These are phyloP conservation scores for Cercophora sp. DNA, from an alignment of 495 filamentous ascomycete species.

Conservation along the genomic window DNA sequence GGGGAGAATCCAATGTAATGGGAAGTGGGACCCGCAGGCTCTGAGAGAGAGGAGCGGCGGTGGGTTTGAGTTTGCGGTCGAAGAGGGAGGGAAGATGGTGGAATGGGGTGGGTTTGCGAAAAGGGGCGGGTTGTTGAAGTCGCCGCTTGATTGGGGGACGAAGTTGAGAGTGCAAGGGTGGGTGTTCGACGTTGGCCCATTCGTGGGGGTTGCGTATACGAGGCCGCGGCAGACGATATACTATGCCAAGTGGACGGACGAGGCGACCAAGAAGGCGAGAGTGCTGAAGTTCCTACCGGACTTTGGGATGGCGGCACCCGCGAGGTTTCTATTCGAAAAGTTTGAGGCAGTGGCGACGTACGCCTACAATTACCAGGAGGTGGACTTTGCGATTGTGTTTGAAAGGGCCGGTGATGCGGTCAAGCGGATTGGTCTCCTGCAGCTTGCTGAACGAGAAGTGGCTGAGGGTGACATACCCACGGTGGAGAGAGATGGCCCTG, in stretches of 20 bases:
- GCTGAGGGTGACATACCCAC: no score
- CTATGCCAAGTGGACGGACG: not conserved
- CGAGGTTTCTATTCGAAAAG: not conserved
- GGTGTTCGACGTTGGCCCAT: not conserved
- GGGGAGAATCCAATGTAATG: not conserved
- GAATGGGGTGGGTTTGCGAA: not conserved
- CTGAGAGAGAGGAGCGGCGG: not conserved
- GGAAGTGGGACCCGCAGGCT: not conserved
- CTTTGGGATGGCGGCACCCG: not conserved
- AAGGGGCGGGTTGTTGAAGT: not conserved
- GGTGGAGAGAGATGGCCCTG: no score
- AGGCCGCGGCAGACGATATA: not conserved
- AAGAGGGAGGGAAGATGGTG: not conserved
- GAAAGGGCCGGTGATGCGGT: no score
- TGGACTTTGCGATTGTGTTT: no score
- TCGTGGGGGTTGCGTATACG: not conserved
- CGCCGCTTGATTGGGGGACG: not conserved
- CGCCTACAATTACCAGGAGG: not conserved
- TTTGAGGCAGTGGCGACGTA: not conserved
- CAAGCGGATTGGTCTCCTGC: no score
- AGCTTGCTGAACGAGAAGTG: no score
- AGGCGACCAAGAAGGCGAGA: not conserved
- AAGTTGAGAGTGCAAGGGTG: not conserved
- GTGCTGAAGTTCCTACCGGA: not conserved
- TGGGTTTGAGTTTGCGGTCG: not conserved